Percentiles rank a stretch among this genome's conserved stretches.
Evolutionary conservation across 495 filamentous ascomycete species (phyloP).

Genomic region (Aspergillus nanangensis): DNA sequence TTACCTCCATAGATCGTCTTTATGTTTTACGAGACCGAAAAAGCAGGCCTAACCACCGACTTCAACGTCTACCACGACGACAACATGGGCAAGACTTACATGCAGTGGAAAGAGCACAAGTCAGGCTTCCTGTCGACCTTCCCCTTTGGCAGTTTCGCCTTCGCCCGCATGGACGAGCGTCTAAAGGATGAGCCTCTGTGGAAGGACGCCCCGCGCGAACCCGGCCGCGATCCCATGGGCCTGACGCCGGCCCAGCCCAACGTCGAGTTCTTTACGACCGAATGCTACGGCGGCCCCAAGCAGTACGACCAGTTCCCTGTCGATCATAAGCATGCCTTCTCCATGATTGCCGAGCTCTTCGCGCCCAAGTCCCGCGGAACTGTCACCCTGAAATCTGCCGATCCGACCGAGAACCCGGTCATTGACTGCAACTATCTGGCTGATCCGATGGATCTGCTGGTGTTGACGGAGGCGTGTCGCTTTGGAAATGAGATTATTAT

Average conservation of each 20-base stretch:
- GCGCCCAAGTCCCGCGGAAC: slow-evolving; percentile 38
- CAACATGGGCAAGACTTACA: slow-evolving; percentile 34
- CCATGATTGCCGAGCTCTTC: slow-evolving; percentile 37
- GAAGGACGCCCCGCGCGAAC: slow-evolving; percentile 31
- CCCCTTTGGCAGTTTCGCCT: slow-evolving; percentile 52
- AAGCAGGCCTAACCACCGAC: slow-evolving; percentile 39
- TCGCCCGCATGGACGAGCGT: slow-evolving; percentile 46
- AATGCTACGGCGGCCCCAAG: slow-evolving; percentile 49
- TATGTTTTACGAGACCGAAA: slow-evolving; percentile 47
- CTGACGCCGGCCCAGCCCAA: slow-evolving; percentile 44
- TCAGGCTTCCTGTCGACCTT: slow-evolving; percentile 46
- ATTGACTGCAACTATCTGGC: slow-evolving; percentile 47
- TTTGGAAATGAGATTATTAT: slow-evolving; percentile 53
- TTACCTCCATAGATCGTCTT: slow-evolving; percentile 24
- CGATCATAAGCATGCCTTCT: slow-evolving; percentile 38
- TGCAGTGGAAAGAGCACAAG: slow-evolving; percentile 45
- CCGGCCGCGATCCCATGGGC: slow-evolving; percentile 50
- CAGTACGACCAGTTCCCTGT: slow-evolving; percentile 43
- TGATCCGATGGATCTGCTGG: slow-evolving; percentile 43
- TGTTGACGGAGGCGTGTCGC: slow-evolving; percentile 45
- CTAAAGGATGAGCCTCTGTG: slow-evolving; percentile 39
- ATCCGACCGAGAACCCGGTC: slow-evolving; percentile 38
- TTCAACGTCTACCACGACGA: slow-evolving; percentile 12
- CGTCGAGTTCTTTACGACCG: slow-evolving; percentile 48
- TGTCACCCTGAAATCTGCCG: slow-evolving; percentile 29